These are phyloP conservation scores for Mesotaenium endlicherianum DNA, from an alignment of 139 green algal genomes.

Conservation along the genomic window DNA sequence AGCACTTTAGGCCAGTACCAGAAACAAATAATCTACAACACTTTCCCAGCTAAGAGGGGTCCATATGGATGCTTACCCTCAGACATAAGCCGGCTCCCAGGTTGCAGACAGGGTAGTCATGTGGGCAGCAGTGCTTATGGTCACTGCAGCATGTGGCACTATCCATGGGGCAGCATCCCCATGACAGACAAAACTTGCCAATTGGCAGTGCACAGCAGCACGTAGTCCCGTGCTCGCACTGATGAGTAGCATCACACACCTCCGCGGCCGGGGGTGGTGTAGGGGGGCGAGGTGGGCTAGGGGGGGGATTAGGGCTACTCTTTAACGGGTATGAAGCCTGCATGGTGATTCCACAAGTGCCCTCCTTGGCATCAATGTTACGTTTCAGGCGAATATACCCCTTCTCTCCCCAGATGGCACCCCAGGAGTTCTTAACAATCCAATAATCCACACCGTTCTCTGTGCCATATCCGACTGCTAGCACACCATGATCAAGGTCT, in stretches of 20 bases:
- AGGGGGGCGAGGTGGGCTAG: constrained; percentile 29
- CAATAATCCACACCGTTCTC: constrained; percentile 71
- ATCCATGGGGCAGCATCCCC: constrained; percentile 89
- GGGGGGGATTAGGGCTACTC: constrained; percentile 71
- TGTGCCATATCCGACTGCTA: constrained; percentile 88
- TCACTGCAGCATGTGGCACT: constrained; percentile 88
- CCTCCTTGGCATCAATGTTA: constrained; percentile 48
- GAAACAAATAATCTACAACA: neutral
- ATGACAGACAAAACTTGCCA: constrained; percentile 74
- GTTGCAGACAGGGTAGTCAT: constrained; percentile 84
- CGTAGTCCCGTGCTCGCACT: constrained; percentile 62
- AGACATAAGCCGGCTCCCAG: constrained; percentile 47
- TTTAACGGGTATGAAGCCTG: constrained; percentile 84
- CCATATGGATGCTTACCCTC: constrained; percentile 20
- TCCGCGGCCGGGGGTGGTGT: constrained; percentile 56
- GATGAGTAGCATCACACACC: constrained; percentile 68
- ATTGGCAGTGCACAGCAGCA: constrained; percentile 81
- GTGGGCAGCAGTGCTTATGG: constrained; percentile 91
- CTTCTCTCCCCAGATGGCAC: constrained; percentile 70
- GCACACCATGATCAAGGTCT: constrained; percentile 90
- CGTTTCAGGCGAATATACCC: constrained; percentile 40
- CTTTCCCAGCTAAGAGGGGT: neutral
- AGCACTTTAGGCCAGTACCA: neutral
- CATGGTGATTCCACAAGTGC: constrained; percentile 87
- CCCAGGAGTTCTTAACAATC: constrained; percentile 97